Conservation (phyloP, 441 rosid genomes). For the Populus hybrid region DNA sequence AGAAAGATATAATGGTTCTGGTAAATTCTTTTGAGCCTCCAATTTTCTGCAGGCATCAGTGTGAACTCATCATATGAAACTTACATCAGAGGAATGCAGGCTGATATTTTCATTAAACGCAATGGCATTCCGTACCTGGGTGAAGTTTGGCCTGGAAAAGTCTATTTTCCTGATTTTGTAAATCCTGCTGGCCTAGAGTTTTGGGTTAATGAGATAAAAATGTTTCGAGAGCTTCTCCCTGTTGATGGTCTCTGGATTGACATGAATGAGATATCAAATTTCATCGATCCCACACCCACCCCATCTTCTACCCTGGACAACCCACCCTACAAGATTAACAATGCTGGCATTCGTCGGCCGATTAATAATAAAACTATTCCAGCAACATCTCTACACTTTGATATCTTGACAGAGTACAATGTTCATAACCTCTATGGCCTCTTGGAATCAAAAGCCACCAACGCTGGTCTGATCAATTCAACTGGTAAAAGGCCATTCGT, state of each 20-base stretch:
- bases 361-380: constrained; percentile 50
- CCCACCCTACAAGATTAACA: constrained; percentile 78
- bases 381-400: constrained; percentile 52
- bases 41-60: constrained; percentile 43
- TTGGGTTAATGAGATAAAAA: constrained; percentile 59
- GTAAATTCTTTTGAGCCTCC: too few species aligned
- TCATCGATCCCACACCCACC: constrained; percentile 43
- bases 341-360: constrained; percentile 26
- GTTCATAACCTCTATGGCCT: constrained; percentile 71
- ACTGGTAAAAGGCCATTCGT: constrained; percentile 66
- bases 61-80: constrained; percentile 46
- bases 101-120: constrained; percentile 53
- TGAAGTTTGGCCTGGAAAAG: constrained; percentile 69
- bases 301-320: constrained; percentile 53
- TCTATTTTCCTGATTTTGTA: constrained; percentile 67
- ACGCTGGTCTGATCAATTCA: constrained; percentile 40
- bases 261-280: constrained; percentile 81
- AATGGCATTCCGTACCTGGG: constrained; percentile 60
- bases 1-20: too few species aligned
- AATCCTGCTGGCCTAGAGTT: constrained; percentile 42
- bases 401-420: constrained; percentile 55
- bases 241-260: constrained; percentile 80
- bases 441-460: constrained; percentile 60
- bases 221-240: constrained; percentile 46
- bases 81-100: constrained; percentile 62